These are phyloP conservation scores for Cryphonectria radicalis DNA, from an alignment of 2,329 filamentous ascomycete species.

Conservation along the genomic window DNA sequence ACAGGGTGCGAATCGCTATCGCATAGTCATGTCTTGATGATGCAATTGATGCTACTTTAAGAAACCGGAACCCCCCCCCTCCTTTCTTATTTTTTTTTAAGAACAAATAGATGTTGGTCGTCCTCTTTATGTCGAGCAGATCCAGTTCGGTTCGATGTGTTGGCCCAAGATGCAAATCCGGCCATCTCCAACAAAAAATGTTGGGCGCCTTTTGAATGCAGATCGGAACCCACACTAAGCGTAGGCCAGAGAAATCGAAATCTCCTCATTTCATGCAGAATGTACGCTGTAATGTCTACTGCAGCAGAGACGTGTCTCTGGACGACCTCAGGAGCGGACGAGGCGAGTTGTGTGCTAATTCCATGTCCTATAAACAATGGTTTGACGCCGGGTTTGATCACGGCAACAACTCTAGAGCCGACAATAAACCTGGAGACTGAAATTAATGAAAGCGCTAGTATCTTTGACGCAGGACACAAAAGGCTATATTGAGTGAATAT, in stretches of 20 bases:
- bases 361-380: neutral
- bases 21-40: neutral
- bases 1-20: too few species aligned
- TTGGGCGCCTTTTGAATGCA: neutral
- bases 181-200: neutral
- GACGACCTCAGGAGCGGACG: too few species aligned
- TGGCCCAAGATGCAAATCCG: neutral
- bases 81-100: too few species aligned
- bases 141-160: neutral
- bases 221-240: neutral
- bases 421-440: neutral
- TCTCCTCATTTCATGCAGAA: neutral
- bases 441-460: neutral
- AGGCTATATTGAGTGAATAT: neutral
- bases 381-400: too few species aligned
- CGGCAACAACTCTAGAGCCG: too few species aligned
- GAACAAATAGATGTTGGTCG: too few species aligned
- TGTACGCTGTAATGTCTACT: slow-evolving; percentile 5
- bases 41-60: too few species aligned
- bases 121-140: neutral
- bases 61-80: too few species aligned
- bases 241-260: neutral
- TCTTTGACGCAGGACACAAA: too few species aligned
- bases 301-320: slow-evolving; percentile 1
- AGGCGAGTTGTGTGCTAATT: too few species aligned